Evolutionary conservation across 1,284 basidiomycete species (phyloP), one percentile per base, ranked within the genome.

Genomic region (Thelephora terrestris): DNA sequence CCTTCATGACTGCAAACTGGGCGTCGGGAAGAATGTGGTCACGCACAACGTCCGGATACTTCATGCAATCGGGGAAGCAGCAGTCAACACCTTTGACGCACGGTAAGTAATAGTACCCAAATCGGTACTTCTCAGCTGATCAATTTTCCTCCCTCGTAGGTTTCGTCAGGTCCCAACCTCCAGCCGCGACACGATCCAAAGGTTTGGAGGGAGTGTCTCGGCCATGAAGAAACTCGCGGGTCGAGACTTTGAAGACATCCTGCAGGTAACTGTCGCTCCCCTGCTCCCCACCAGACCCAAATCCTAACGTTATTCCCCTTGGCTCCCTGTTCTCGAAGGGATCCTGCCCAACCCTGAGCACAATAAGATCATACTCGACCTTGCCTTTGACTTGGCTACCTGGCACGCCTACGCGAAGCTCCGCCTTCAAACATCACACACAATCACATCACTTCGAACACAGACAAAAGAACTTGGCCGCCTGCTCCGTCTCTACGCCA

Each of bases 1-100:
- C 6, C 42, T 71, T 50, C 68, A 71, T 46, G 62, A 71, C 48
- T 57, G 64, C 34, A 65, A 70, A 48, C 54, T 63, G 1, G 61
- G 61, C 1, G 53, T 61, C 0, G 61, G 61, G 61, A 62, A 62
- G 43, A 44, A 47, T 0, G n/a, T 58, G 0, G 56, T 62, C 34
- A 50, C 47, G 1, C 61, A 63, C 43, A 62, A 62, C 0, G 51
- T 63, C 9, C 57, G 55, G 1, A 53, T 63, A 1, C 53, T 62
- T 2, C 29, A 55, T 20, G 47, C 55, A 0, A 35, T 38, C n/a
- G 52, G 54, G 2, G 47, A 24, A 0, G 39, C 50, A 25, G 16
- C 24, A 0, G 39, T 60, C 2, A 35, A 39, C 5, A 43, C 40
- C 4, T 52, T 61, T 25, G 56, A 61, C 46, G 20, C 32, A 42